These are phyloP conservation scores for Russula virescens DNA, from an alignment of 768 basidiomycete genomes.

Conservation along the genomic window DNA sequence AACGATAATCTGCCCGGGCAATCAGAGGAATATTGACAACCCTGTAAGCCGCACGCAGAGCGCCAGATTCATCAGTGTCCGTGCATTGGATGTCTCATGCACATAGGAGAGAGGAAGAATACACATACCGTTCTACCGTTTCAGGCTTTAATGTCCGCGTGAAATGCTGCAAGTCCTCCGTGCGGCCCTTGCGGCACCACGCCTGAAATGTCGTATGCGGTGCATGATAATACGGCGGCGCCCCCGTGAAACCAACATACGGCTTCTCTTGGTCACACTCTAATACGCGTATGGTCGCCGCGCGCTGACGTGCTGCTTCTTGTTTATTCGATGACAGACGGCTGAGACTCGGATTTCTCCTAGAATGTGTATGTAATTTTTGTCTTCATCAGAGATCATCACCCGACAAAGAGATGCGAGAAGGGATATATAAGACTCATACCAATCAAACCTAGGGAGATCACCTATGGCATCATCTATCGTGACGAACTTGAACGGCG, in stretches of 20 bases:
- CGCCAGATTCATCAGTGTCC: not conserved
- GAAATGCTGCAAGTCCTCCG: constrained; percentile 59
- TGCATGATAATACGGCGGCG: constrained; percentile 32
- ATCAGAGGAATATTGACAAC: constrained; percentile 54
- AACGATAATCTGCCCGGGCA: constrained; percentile 57
- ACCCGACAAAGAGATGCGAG: constrained; percentile 4
- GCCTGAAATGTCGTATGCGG: constrained; percentile 42
- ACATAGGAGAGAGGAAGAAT: not conserved
- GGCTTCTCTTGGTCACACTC: constrained; percentile 35
- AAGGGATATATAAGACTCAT: constrained; percentile 19
- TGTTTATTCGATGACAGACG: constrained; percentile 29
- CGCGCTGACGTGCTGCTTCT: constrained; percentile 8
- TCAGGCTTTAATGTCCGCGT: constrained; percentile 47
- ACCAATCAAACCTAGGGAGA: constrained; percentile 73
- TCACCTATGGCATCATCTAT: constrained; percentile 73
- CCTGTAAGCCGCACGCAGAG: constrained; percentile 31
- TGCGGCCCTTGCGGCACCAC: constrained; percentile 40
- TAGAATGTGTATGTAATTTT: not conserved
- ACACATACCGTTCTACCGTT: constrained; percentile 52
- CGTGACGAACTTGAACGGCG: constrained; percentile 44
- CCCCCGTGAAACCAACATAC: constrained; percentile 33
- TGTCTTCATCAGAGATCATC: too few relatives aligned
- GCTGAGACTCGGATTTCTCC: constrained; percentile 23
- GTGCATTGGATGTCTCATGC: too few relatives aligned
- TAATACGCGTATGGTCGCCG: constrained; percentile 28